Percentiles rank a stretch among this genome's conserved stretches.
Conservation (phyloP, 1,139 yeast species). For the Wickerhamiella pararugosa region DNA sequence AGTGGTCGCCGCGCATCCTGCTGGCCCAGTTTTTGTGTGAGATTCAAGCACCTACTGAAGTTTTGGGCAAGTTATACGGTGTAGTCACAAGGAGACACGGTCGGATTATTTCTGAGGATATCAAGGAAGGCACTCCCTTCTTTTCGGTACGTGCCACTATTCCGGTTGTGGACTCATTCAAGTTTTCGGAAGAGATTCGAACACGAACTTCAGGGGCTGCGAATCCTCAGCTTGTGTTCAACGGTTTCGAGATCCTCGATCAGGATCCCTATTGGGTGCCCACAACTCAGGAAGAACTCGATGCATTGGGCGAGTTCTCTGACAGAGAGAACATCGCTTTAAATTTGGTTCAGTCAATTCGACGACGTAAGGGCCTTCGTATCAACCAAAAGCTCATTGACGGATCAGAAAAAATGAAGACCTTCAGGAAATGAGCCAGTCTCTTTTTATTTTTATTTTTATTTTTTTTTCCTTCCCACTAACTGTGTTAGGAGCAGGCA, state of each 20-base stretch:
- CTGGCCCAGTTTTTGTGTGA: constrained; percentile 91
- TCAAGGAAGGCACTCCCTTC: constrained; percentile 97
- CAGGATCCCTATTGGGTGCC: constrained; percentile 99
- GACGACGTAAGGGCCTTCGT: constrained; percentile 79
- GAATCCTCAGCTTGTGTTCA: constrained; percentile 82
- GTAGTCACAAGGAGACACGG: constrained; percentile 89
- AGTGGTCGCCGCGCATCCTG: constrained; percentile 78
- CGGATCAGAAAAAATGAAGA: constrained; percentile 88
- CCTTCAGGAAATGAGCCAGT: constrained; percentile 2
- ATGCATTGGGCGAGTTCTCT: constrained; percentile 82
- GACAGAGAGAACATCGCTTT: constrained; percentile 87
- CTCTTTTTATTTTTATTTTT: not conserved
- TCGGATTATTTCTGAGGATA: constrained; percentile 70
- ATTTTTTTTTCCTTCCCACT: not conserved
- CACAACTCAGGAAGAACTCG: constrained; percentile 92
- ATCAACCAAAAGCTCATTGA: constrained; percentile 81
- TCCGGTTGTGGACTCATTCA: constrained; percentile 94
- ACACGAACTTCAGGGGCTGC: constrained; percentile 95
- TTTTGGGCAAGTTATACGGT: constrained; percentile 86
- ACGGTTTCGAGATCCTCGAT: constrained; percentile 75
- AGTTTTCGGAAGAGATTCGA: constrained; percentile 87
- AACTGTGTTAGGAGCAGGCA: no score
- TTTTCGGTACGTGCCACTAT: constrained; percentile 73
- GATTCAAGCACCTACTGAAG: constrained; percentile 90
- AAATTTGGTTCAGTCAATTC: constrained; percentile 62